Evolutionary conservation across 225 moss, liverwort and hornwort species (phyloP), one percentile per base, ranked within the genome.

Genomic region (Neckera pumila): DNA sequence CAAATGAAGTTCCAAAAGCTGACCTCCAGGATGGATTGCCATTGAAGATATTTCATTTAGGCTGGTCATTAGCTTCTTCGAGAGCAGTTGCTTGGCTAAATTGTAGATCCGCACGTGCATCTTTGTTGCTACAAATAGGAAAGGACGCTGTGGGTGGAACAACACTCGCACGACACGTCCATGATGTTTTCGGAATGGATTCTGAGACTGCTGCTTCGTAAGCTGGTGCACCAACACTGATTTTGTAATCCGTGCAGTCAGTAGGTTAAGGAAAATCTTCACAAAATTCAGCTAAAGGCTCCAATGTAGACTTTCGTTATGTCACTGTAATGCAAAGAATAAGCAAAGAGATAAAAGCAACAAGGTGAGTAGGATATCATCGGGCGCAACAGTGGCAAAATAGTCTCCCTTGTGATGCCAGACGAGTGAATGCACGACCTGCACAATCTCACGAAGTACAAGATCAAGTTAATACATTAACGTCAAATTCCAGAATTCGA

Each of bases 321-420:
- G 62, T 88, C 12, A 84, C 4, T 85, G 65, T 42, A 65, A 87
- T 84, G 51, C 47, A 82, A 76, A 78, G 73, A 59, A 78, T 31
- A 74, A 49, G 60, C 69, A 45, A 87, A 79, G 38, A 79, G 53
- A 70, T 72, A 79, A 74, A 85, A 51, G 56, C 27, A 72, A 79
- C 36, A 73, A 81, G 11, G 26, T 66, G 63, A 76, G 67, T 75
- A 96, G 98, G 98, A 98, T 98, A 98, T 97, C 95, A 95, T 99
- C 97, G 54, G 99, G 99, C 71, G 95, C 95, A 87, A 99, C 99
- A 47, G 97, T 96, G 53, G 95, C 94, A 93, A 99, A 92, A 88
- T 99, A 99, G 89, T 97, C 99, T 72, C 99, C 99, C 89, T 97
- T 97, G 87, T 94, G 94, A 89, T 99, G 99, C 99, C 99, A 99